Evolutionary conservation across 768 basidiomycete genomes (phyloP).

Genomic region (Tricholoma terreum): DNA sequence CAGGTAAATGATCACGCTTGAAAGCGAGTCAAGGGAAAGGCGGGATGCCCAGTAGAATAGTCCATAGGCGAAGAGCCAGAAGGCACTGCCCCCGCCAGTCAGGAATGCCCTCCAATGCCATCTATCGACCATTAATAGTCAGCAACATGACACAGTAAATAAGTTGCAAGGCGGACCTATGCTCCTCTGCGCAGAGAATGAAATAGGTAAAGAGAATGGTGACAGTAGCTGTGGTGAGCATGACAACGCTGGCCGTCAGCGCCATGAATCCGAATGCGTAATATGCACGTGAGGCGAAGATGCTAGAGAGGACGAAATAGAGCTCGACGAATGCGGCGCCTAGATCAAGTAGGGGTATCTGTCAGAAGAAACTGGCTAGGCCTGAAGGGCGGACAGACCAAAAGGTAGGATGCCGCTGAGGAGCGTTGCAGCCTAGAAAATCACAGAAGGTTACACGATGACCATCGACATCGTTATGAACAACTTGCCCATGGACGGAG

Average conservation of each 20-base stretch:
- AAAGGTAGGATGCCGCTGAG: slow-evolving; percentile 93
- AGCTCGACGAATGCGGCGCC: slow-evolving; percentile 95
- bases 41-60: slow-evolving; percentile 86
- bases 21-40: slow-evolving; percentile 78
- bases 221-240: slow-evolving; percentile 86
- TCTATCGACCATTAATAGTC: slow-evolving; percentile 33
- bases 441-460: neutral
- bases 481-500: slow-evolving; percentile 67
- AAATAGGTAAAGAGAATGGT: slow-evolving; percentile 90
- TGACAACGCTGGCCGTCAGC: slow-evolving; percentile 78
- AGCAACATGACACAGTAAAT: neutral
- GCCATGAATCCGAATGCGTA: slow-evolving; percentile 97
- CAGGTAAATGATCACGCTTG: slow-evolving; percentile 81
- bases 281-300: slow-evolving; percentile 90
- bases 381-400: slow-evolving; percentile 43
- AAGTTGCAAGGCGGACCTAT: slow-evolving; percentile 50
- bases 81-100: slow-evolving; percentile 86
- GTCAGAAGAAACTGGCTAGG: slow-evolving; percentile 1
- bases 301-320: slow-evolving; percentile 86
- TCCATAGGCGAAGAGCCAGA: slow-evolving; percentile 90
- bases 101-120: slow-evolving; percentile 98
- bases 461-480: slow-evolving; percentile 15
- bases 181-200: slow-evolving; percentile 90
- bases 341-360: slow-evolving; percentile 22
- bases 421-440: slow-evolving; percentile 57